Evolutionary conservation across 805 yeast species (phyloP), one percentile per base, ranked within the genome.

Genomic region (Alloascoidea africana): DNA sequence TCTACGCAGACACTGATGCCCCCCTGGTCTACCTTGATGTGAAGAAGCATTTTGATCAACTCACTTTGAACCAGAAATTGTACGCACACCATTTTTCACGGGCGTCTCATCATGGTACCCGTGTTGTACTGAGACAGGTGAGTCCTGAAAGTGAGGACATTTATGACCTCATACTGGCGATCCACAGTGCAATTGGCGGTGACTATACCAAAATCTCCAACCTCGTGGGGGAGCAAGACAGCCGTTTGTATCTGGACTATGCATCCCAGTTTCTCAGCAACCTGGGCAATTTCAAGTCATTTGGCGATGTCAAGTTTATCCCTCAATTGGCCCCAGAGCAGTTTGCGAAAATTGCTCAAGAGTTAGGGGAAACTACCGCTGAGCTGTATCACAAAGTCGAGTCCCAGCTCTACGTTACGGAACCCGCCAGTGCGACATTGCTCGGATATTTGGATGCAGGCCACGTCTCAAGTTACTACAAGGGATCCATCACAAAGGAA

Each of bases 231-330:
- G 59, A 57, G 11, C 61, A 59, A 1, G 55, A 54, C 5, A 61
- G 62, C 14, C 51, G 57, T 33, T 52, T 54, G 14, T 82, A 79
- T 53, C 36, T 55, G 17, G 80, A 75, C 51, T 76, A 76, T 46
- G 68, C 80, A 14, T 66, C 78, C 11, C 81, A 73, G 52, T 70
- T 77, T 45, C 58, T 76, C 44, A 60, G 71, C 34, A 77, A 76
- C 53, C 58, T 84, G 72, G 54, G 79, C 76, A 18, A 78, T 85
- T 32, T 89, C 81, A 60, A 85, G 58, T 78, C 91, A 1, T 85
- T 85, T 54, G 96, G 96, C 46, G 95, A 85, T 58, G 72, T 73
- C 47, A 85, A 85, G 56, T 85, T 85, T 50, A 66, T 85, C 44
- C 96, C 96, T 32, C 60, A 72, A 37, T 49, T 83, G 32, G 40